A percentile compares a stretch with the other conserved stretches of the same genome.
These are phyloP conservation scores for Suillus placidus DNA, from an alignment of 768 basidiomycete genomes.

Conservation along the genomic window DNA sequence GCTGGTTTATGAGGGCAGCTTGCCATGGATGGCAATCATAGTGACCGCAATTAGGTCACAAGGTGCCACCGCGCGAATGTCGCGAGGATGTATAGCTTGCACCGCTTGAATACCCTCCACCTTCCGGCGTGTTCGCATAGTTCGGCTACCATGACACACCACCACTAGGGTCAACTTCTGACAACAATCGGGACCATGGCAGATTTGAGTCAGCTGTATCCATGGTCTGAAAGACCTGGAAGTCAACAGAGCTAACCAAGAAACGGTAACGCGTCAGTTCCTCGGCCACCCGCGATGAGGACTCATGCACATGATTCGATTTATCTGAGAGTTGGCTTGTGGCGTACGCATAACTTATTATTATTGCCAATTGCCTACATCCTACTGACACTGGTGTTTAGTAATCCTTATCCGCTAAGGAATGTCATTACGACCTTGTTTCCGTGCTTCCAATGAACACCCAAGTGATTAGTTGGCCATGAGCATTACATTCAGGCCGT, in stretches of 20 bases:
- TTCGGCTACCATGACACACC: neutral
- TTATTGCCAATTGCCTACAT: neutral
- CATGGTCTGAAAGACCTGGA: neutral
- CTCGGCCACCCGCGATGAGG: neutral
- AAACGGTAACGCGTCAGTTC: neutral
- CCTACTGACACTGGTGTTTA: neutral
- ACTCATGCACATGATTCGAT: neutral
- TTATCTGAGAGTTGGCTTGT: neutral
- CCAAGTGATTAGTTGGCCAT: neutral
- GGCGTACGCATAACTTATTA: neutral
- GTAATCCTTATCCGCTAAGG: constrained; percentile 1
- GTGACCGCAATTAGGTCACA: neutral
- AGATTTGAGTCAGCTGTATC: neutral
- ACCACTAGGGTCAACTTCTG: neutral
- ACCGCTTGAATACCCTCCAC: neutral
- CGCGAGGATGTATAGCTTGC: constrained; percentile 1
- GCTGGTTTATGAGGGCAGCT: neutral
- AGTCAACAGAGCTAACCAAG: neutral
- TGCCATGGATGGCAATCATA: constrained; percentile 2
- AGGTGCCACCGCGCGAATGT: neutral
- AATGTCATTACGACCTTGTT: neutral
- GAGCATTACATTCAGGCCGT: neutral
- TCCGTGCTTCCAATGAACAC: neutral
- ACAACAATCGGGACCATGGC: neutral
- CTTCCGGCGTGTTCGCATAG: too few relatives aligned